Evolutionary conservation across 2,329 filamentous ascomycete genomes (phyloP), one percentile per base, ranked within the genome.

Genomic region (Byssoonygena ceratinophila): DNA sequence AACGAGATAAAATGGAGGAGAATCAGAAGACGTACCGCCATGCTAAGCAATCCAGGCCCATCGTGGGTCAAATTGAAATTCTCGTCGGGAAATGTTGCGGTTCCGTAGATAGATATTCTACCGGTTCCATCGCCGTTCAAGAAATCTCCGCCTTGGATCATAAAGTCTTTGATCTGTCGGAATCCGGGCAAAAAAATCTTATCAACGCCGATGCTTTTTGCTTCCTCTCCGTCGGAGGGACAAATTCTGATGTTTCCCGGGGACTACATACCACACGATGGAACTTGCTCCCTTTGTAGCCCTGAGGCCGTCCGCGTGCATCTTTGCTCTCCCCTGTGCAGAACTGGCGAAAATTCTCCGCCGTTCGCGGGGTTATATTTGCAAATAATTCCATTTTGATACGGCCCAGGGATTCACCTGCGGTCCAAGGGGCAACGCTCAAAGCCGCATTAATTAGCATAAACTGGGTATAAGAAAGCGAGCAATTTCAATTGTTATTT

Each of bases 121-220:
- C 92, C 92, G 0, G 87, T 94, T 48, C 92, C 92, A 68, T 97
- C 87, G 49, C 89, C 87, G 63, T 95, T 89, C 57, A 95, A 74
- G 68, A 97, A 97, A 69, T 98, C 92, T 51, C 92, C 92, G 43
- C 91, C 91, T 69, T 98, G 92, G 63, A 92, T 86, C 91, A 97
- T 97, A 73, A 97, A 96, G 63, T 87, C 85, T 71, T 86, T 87
- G 68, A 96, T 95, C 87, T 94, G 59, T 31, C 34, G 12, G 25
- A 47, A 11, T 16, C 39, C 29, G 22, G 36, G 56, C 11, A 16
- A 14, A 36, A 1, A 50, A 14, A 36, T 20, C n/a, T 34, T n/a
- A 18, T 39, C 16, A 4, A n/a, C 4, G 16, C n/a, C n/a, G n/a
- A n/a, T n/a, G n/a, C n/a, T n/a, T n/a, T n/a, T n/a, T n/a, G n/a